These are phyloP conservation scores for Vigna radiata DNA, from an alignment of 306 rosid species.

Conservation along the genomic window DNA sequence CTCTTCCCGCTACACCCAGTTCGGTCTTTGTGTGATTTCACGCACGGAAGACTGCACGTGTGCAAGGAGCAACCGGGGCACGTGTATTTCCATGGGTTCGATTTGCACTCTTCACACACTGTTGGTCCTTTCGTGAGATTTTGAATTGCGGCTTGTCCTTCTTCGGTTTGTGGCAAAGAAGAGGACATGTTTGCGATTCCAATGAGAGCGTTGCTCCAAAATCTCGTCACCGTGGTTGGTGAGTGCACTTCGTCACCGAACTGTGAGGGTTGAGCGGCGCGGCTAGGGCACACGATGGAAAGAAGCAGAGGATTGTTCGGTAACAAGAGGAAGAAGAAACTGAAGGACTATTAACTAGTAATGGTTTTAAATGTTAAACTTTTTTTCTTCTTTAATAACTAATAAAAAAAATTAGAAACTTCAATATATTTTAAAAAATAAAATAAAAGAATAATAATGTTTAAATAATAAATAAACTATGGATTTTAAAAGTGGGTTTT, in stretches of 20 bases:
- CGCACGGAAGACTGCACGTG: slow-evolving; percentile 83
- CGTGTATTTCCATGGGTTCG: slow-evolving; percentile 69
- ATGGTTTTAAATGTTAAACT: background rate
- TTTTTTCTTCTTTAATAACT: no score
- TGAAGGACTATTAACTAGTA: background rate
- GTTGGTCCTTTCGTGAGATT: slow-evolving; percentile 23
- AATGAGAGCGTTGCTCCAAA: background rate
- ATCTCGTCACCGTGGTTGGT: background rate
- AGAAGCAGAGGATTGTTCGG: background rate
- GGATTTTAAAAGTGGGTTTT: no score
- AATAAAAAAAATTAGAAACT: no score
- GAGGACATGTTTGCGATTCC: slow-evolving; percentile 1
- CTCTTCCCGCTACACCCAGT: slow-evolving; percentile 82
- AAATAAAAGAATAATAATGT: no score
- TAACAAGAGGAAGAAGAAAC: background rate
- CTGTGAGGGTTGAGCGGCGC: background rate
- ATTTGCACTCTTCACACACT: slow-evolving; percentile 78
- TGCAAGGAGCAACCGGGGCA: slow-evolving; percentile 89
- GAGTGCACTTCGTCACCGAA: background rate
- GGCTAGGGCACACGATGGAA: background rate
- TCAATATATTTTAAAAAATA: no score
- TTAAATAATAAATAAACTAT: no score
- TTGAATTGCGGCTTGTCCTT: slow-evolving; percentile 45
- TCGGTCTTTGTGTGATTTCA: slow-evolving; percentile 81
- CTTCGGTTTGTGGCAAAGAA: slow-evolving; percentile 40